phyloP scores from a whole-genome alignment of 1,284 basidiomycete genomes.

The Puccinia polysora region DNA sequence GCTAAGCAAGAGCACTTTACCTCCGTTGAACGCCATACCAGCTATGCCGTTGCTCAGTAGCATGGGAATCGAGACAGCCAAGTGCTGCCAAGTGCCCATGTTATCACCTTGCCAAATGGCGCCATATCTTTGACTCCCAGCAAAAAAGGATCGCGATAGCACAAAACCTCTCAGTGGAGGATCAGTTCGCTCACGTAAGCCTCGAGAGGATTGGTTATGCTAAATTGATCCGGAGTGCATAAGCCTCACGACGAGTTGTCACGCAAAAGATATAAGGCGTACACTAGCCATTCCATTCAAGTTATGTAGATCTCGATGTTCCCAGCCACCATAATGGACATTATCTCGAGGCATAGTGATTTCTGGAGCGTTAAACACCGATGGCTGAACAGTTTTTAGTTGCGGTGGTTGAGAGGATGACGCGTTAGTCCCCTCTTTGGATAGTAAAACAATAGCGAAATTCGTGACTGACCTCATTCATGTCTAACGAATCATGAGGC shows the following conservation, averaged over 20 bases:
- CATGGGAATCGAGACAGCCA: conserved; percentile 90
- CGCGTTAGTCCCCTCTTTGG: neutral
- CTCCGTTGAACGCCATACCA: conserved; percentile 90
- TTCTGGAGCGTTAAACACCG: conserved; percentile 96
- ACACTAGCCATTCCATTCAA: conserved; percentile 70
- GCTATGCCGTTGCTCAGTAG: conserved; percentile 81
- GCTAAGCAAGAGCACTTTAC: conserved; percentile 6
- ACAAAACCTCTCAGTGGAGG: conserved; percentile 83
- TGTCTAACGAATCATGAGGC: conserved; percentile 70
- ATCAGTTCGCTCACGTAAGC: conserved; percentile 69
- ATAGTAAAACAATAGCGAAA: neutral
- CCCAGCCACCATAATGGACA: conserved; percentile 88
- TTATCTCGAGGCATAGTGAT: conserved; percentile 95
- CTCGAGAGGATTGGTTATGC: conserved; percentile 82
- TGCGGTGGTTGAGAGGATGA: neutral
- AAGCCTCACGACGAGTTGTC: neutral
- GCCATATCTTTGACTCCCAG: conserved; percentile 89
- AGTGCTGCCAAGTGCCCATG: conserved; percentile 94
- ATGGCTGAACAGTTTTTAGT: conserved; percentile 60
- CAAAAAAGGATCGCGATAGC: conserved; percentile 87
- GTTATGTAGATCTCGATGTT: conserved; percentile 92
- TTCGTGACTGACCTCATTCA: conserved; percentile 78
- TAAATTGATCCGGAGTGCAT: conserved; percentile 50
- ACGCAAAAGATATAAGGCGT: neutral
- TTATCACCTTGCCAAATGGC: conserved; percentile 99